These are phyloP conservation scores for Ramaria sp. DNA, from an alignment of 768 basidiomycete species.

Conservation along the genomic window DNA sequence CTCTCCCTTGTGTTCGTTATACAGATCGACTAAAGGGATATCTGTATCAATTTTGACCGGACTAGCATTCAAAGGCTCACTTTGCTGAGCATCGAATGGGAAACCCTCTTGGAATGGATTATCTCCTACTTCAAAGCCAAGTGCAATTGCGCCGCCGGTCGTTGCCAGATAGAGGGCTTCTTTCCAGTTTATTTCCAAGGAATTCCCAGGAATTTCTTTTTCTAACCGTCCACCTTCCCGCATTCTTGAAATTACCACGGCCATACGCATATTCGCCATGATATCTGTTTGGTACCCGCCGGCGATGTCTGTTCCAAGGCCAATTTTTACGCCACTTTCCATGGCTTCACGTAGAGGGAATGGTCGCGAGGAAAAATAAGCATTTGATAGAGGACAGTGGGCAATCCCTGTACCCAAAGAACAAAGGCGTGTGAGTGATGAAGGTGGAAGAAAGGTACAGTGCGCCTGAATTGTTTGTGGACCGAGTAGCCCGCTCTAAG, in stretches of 20 bases:
- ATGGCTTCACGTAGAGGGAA: slow-evolving; percentile 68
- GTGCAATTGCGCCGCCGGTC: slow-evolving; percentile 60
- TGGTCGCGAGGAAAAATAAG: slow-evolving; percentile 69
- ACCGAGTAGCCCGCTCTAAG: slow-evolving; percentile 50
- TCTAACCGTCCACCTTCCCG: slow-evolving; percentile 41
- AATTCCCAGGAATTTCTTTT: slow-evolving; percentile 12
- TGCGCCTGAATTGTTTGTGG: slow-evolving; percentile 72
- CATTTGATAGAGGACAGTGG: slow-evolving; percentile 84
- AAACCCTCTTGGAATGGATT: slow-evolving; percentile 50
- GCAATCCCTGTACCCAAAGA: slow-evolving; percentile 52
- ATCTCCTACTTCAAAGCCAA: slow-evolving; percentile 39
- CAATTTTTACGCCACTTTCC: slow-evolving; percentile 50
- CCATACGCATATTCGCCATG: slow-evolving; percentile 70
- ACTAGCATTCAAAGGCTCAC: slow-evolving; percentile 31
- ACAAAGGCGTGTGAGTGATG: slow-evolving; percentile 42
- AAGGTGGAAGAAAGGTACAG: slow-evolving; percentile 65
- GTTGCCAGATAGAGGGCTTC: slow-evolving; percentile 78
- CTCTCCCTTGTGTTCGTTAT: slow-evolving; percentile 25
- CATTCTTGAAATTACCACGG: slow-evolving; percentile 62
- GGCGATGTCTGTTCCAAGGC: slow-evolving; percentile 78
- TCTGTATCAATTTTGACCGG: not conserved
- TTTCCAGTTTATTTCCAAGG: slow-evolving; percentile 64
- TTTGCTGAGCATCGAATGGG: slow-evolving; percentile 66
- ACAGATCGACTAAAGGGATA: slow-evolving; percentile 33
- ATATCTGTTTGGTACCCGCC: slow-evolving; percentile 79